Base-by-base conservation (phyloP, 2,329 filamentous ascomycete genomes). In the Ophiostoma novo-ulmi region DNA sequence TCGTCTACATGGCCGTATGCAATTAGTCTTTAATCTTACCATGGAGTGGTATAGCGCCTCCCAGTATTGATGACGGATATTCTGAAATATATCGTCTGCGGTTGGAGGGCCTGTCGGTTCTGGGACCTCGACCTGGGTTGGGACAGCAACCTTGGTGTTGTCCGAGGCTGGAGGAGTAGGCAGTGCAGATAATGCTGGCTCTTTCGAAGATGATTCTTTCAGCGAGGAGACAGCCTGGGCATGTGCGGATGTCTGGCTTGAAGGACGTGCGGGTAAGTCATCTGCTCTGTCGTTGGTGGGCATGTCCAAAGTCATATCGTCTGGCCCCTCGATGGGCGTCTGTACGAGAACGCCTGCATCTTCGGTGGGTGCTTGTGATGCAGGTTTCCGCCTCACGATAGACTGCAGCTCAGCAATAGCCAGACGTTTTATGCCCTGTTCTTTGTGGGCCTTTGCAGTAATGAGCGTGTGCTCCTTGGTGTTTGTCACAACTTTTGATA, bases 381-480 rank as follows among this genome's bases (percentile, higher is more conserved):
- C 10, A 3, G 67, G 44, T 52, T 58, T 69, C 20, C 83, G 87
- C 73, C 85, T 84, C 35, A 89, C 85, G 70, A 88, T 80, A 3
- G 85, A 88, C 75, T 89, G 87, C 20, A 89, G 84, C 44, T 86
- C 86, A 74, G 89, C 87, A 70, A 89, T 89, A 1, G 87, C 87
- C 20, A 86, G 81, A 52, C 83, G 81, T 75, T 87, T 86, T 75
- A 83, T 84, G 76, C 85, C 87, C 69, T 80, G 81, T 17, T 84
- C 82, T 64, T 82, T 83, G 73, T 85, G 81, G 68, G 83, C 73
- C 20, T 81, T 80, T 8, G 82, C 81, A 0, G 83, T 85, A 13
- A 79, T 81, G n/a, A 82, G 72, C 1, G 78, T 75, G 2, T 73
- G 72, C 31, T 74, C 73, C 2, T 73, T 72, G 13, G 63, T 69